Evolutionary conservation across 2,329 filamentous ascomycete genomes (phyloP).

Genomic region (Sporothrix schenckii): DNA sequence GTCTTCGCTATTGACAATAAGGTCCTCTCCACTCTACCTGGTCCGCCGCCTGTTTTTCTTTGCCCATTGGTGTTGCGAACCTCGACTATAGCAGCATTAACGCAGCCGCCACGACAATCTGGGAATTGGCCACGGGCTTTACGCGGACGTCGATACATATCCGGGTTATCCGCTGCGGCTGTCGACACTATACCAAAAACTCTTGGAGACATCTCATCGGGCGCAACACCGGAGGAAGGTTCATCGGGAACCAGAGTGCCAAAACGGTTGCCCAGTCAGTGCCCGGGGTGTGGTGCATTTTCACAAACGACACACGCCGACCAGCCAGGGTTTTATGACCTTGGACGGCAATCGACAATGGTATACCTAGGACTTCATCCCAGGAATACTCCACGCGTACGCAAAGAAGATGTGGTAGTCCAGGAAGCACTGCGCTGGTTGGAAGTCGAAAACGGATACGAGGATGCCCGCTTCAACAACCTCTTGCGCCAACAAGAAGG

Average conservation of each 20-base stretch:
- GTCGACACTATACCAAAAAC: not conserved
- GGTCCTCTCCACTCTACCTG: not conserved
- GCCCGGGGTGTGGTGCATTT: conserved; percentile 67
- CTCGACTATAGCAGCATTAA: not conserved
- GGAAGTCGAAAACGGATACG: conserved; percentile 48
- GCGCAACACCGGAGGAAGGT: not conserved
- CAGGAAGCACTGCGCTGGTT: conserved; percentile 50
- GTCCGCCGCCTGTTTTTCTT: conserved; percentile 33
- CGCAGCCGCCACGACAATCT: not conserved
- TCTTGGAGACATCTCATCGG: not conserved
- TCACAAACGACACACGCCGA: conserved; percentile 58
- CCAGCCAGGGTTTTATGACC: conserved; percentile 62
- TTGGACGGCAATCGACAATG: conserved; percentile 55
- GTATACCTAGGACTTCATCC: conserved; percentile 50
- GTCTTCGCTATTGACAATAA: conserved; percentile 32
- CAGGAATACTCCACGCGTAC: conserved; percentile 32
- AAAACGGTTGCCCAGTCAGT: conserved; percentile 55
- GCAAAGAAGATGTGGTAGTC: conserved; percentile 53
- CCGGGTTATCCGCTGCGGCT: not conserved
- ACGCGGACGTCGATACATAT: conserved; percentile 1
- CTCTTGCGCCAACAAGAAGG: conserved; percentile 36
- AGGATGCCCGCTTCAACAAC: conserved; percentile 51
- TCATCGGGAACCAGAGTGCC: not conserved
- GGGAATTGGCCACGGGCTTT: not conserved
- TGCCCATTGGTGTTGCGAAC: conserved; percentile 32